These are phyloP conservation scores for Nyssa sinensis DNA, from an alignment of 148 eudicot genomes.

Conservation along the genomic window DNA sequence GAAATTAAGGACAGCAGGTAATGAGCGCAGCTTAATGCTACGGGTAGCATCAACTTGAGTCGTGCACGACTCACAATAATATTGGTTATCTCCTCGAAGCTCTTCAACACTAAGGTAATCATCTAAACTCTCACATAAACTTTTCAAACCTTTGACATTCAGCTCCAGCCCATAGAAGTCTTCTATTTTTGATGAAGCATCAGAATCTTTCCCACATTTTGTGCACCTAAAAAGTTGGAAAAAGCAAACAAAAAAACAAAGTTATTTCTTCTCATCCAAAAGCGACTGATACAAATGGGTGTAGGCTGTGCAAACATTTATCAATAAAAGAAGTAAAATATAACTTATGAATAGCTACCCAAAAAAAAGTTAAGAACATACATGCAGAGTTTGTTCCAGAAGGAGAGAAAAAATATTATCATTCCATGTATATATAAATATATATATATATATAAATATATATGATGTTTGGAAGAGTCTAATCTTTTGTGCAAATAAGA, in stretches of 20 bases:
- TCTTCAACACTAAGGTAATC: constrained; percentile 84
- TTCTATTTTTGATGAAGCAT: constrained; percentile 88
- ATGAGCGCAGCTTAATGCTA: constrained; percentile 80
- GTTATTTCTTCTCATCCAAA: constrained; percentile 5
- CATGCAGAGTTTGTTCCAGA: not conserved
- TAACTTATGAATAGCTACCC: not conserved
- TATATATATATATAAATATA: no score
- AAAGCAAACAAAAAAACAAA: constrained; percentile 20
- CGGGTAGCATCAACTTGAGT: constrained; percentile 86
- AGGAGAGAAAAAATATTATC: no score
- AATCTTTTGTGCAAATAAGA: no score
- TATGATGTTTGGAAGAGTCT: no score
- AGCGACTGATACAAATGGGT: no score
- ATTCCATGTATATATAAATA: no score
- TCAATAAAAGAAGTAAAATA: no score
- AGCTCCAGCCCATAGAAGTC: constrained; percentile 94
- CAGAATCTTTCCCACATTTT: constrained; percentile 84
- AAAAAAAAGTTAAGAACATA: not conserved
- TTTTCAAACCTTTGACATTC: constrained; percentile 87
- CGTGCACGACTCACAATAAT: constrained; percentile 80
- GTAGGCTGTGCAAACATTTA: no score
- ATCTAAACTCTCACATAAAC: constrained; percentile 74
- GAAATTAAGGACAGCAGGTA: constrained; percentile 84
- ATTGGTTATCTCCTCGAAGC: constrained; percentile 96
- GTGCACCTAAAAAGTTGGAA: constrained; percentile 58